phyloP scores from a whole-genome alignment of 2,329 filamentous ascomycete genomes.

The Colletotrichum melonis region DNA sequence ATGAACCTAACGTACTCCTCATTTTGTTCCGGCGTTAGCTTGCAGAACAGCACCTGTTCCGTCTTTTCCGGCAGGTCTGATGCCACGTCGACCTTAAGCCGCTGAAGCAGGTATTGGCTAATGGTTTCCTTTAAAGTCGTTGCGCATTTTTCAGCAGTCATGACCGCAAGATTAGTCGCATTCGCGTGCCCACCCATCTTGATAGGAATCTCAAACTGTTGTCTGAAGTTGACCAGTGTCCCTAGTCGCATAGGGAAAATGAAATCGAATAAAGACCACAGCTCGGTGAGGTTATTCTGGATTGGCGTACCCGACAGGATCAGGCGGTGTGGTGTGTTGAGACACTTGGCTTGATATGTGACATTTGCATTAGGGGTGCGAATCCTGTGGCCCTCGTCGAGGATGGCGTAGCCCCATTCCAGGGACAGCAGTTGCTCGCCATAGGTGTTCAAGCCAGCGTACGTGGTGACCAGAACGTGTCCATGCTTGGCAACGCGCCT shows the following conservation, averaged over 20 bases:
- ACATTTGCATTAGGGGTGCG: conserved; percentile 96
- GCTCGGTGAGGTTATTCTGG: conserved; percentile 94
- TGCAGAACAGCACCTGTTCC: conserved; percentile 96
- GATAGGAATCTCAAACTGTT: conserved; percentile 94
- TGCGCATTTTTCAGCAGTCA: conserved; percentile 94
- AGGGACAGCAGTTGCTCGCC: conserved; percentile 83
- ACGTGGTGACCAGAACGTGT: conserved; percentile 95
- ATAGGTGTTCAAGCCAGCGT: conserved; percentile 95
- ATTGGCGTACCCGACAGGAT: conserved; percentile 97
- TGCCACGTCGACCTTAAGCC: conserved; percentile 93
- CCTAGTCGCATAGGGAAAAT: conserved; percentile 96
- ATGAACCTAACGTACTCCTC: conserved; percentile 86
- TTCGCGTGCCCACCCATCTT: conserved; percentile 94
- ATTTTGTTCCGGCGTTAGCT: conserved; percentile 83
- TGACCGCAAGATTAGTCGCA: conserved; percentile 91
- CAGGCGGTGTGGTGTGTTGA: conserved; percentile 88
- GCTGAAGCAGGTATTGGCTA: conserved; percentile 90
- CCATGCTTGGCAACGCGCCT: conserved; percentile 85
- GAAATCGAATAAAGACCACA: conserved; percentile 99
- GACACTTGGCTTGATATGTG: conserved; percentile 93
- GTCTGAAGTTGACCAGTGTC: conserved; percentile 89
- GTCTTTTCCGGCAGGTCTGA: conserved; percentile 95
- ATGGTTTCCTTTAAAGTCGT: conserved; percentile 95
- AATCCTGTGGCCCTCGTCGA: conserved; percentile 98
- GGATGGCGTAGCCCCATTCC: conserved; percentile 91